Conservation (phyloP, 805 yeast species). For the Barnettozyma wickerhamii region DNA sequence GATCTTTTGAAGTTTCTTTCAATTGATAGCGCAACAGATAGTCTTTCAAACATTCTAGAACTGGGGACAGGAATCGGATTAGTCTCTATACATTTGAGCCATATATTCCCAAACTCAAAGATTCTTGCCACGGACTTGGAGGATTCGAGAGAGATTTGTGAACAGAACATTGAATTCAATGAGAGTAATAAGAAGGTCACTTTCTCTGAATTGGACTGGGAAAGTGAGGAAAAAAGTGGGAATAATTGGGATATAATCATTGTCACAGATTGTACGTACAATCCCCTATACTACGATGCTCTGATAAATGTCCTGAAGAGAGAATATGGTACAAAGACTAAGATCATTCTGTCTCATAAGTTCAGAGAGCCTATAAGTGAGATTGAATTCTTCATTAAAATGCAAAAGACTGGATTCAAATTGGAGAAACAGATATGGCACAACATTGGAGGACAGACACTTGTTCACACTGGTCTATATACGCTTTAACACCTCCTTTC, state of each 20-base stretch:
- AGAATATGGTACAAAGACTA: conserved; percentile 12
- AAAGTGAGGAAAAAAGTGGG: conserved; percentile 13
- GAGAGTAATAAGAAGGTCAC: conserved; percentile 6
- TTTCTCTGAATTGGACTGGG: conserved; percentile 37
- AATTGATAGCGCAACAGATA: neutral
- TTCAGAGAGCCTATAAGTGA: conserved; percentile 26
- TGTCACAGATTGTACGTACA: conserved; percentile 40
- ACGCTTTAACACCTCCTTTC: neutral
- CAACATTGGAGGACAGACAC: conserved; percentile 11
- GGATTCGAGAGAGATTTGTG: conserved; percentile 35
- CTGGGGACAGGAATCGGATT: conserved; percentile 42
- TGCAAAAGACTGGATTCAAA: conserved; percentile 4
- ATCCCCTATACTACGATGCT: conserved; percentile 34
- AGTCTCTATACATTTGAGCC: conserved; percentile 30
- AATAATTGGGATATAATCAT: conserved; percentile 34
- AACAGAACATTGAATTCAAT: conserved; percentile 26
- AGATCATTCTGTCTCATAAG: conserved; percentile 21
- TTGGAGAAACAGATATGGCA: conserved; percentile 19
- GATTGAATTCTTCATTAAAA: conserved; percentile 20
- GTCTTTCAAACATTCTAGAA: conserved; percentile 27
- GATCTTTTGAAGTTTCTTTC: conserved; percentile 12
- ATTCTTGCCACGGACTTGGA: conserved; percentile 33
- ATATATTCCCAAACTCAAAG: conserved; percentile 14
- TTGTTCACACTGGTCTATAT: conserved; percentile 23
- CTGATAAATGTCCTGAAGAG: conserved; percentile 28